Conservation (phyloP, 2,329 filamentous ascomycete species). For the Paecilomyces fulvus region DNA sequence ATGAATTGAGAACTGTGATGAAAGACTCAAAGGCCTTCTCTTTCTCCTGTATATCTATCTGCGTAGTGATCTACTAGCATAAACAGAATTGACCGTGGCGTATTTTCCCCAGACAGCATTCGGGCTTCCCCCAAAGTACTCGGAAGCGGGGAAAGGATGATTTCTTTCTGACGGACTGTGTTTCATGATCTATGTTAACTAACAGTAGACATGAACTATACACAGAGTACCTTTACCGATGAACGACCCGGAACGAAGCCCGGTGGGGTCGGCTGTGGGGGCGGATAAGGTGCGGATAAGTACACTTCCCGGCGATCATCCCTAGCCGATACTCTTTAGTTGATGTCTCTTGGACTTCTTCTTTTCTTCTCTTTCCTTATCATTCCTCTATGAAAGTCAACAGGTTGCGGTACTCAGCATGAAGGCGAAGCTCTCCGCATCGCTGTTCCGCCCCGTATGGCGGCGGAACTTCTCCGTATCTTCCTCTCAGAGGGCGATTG, state of each 20-base stretch:
- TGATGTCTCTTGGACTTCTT: background rate
- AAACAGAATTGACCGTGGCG: background rate
- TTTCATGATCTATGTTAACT: background rate
- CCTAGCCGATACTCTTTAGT: background rate
- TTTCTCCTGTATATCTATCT: background rate
- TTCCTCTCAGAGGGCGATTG: constrained; percentile 56
- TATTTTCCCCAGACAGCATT: background rate
- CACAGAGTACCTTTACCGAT: background rate
- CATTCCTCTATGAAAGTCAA: background rate
- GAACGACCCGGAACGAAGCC: background rate
- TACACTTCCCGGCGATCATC: background rate
- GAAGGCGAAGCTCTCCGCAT: constrained; percentile 19
- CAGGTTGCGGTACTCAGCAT: constrained; percentile 2
- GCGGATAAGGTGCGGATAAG: background rate
- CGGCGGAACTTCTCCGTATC: constrained; percentile 58
- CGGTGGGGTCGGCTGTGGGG: background rate
- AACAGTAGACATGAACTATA: background rate
- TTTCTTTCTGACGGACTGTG: background rate
- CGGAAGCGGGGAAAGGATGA: background rate
- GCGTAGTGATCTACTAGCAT: background rate
- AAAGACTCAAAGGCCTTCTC: background rate
- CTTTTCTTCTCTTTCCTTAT: background rate
- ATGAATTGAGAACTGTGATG: background rate
- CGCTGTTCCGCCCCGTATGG: constrained; percentile 26
- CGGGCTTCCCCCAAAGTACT: background rate